These are phyloP conservation scores for Trypanosoma scelopori DNA, from an alignment of 208 protist genomes.

Conservation along the genomic window DNA sequence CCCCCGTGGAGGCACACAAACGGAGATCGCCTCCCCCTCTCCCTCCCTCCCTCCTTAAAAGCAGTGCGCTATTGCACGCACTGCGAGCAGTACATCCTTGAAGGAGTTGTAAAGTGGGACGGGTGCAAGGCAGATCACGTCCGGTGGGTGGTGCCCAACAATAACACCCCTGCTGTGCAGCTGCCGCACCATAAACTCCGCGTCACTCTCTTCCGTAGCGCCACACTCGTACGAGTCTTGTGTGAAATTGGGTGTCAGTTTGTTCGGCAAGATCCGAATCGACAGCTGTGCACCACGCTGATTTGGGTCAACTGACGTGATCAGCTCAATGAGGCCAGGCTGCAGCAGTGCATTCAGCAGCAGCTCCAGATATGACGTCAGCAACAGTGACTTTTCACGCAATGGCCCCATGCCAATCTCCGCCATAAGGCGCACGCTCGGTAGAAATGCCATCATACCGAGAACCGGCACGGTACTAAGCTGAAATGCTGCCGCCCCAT, in stretches of 20 bases:
- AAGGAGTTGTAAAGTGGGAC: conserved; percentile 94
- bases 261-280: conserved; percentile 70
- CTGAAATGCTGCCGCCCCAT: conserved; percentile 82
- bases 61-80: conserved; percentile 44
- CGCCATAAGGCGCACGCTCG: conserved; percentile 88
- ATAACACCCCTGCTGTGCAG: conserved; percentile 58
- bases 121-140: conserved; percentile 77
- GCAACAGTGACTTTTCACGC: conserved; percentile 75
- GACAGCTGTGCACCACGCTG: conserved; percentile 90
- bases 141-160: conserved; percentile 51
- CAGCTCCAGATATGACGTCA: conserved; percentile 92
- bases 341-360: conserved; percentile 72
- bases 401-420: conserved; percentile 68
- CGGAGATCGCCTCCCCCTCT: neutral
- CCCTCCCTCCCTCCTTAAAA: conserved; percentile 25
- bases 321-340: conserved; percentile 59
- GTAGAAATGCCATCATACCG: conserved; percentile 59
- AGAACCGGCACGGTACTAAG: conserved; percentile 77
- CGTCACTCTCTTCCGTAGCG: conserved; percentile 35
- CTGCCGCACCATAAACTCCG: conserved; percentile 43
- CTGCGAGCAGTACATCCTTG: conserved; percentile 74
- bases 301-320: conserved; percentile 80
- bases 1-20: too few relatives aligned
- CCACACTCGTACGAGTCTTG: conserved; percentile 41
- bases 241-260: conserved; percentile 24